Evolutionary conservation across 1,284 basidiomycete species (phyloP), one percentile per base, ranked within the genome.

Genomic region (Irpex sp.): DNA sequence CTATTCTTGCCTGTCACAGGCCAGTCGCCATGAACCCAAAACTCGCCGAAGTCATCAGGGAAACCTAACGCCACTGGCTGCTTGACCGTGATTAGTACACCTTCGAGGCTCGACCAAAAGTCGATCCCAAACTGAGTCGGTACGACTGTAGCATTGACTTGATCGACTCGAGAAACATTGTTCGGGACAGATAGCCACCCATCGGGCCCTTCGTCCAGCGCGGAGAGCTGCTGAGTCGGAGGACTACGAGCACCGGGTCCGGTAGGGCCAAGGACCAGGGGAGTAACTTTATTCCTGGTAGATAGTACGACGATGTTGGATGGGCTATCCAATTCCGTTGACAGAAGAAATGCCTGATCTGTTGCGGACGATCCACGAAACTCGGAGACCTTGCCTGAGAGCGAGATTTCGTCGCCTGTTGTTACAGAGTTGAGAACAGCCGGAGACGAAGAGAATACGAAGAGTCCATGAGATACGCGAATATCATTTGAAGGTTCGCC

Each of bases 101-200:
- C 83, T 63, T 84, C 81, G 18, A 86, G 71, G 67, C 82, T 85
- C 64, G 82, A 76, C 84, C 84, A 87, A 67, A 86, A 86, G 66
- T 86, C 84, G 59, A 86, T 68, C 4, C 84, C 84, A 66, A 75
- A 86, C 23, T 71, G 69, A 33, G 75, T 72, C 0, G 84, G 84
- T 58, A 77, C 74, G 16, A 85, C 70, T 6, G 77, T 76, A 7
- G 76, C 73, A 64, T 85, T 81, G 28, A 76, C 73, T 0, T 63
- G 64, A 57, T 81, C 78, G 58, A 86, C 67, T 19, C 68, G 75
- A 61, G 75, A 81, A 53, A 72, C 72, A 66, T 85, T 84, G 67
- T 82, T 83, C 12, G 83, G 84, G 9, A 80, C 77, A 5, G 79
- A 78, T 16, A 86, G 73, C 70, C 78, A 82, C 1, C 82, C 82